Conservation (phyloP, 1,139 yeast genomes). For the Taphrina communis region DNA sequence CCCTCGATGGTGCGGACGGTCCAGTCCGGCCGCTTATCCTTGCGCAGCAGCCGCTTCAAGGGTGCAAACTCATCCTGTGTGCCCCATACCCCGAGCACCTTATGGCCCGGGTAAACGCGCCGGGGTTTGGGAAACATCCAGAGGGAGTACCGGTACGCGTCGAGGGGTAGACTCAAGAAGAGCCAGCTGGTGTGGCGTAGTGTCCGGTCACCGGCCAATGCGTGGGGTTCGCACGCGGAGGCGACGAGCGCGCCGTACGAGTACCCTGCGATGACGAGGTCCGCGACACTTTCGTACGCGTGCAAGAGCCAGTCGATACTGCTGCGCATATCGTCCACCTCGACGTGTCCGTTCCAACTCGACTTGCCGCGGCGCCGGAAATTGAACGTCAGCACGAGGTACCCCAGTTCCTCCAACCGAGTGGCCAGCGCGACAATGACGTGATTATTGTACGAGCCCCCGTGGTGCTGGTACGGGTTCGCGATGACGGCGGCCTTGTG, state of each 20-base stretch:
- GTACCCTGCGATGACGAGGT: constrained; percentile 35
- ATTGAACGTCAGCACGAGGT: constrained; percentile 39
- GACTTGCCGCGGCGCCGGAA: constrained; percentile 30
- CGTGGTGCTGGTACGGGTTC: constrained; percentile 26
- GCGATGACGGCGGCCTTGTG: constrained; percentile 32
- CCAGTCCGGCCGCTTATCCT: constrained; percentile 14
- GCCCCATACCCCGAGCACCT: constrained; percentile 31
- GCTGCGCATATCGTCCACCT: constrained; percentile 24
- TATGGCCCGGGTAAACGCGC: constrained; percentile 20
- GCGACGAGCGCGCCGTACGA: constrained; percentile 40
- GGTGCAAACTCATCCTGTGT: constrained; percentile 28
- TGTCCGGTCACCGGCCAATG: constrained; percentile 16
- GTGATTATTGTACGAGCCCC: constrained; percentile 35
- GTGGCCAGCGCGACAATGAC: constrained; percentile 33
- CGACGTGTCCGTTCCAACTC: constrained; percentile 31
- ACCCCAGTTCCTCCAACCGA: constrained; percentile 17
- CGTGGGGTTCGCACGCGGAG: constrained; percentile 36
- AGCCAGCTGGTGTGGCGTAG: constrained; percentile 17
- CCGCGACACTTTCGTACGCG: constrained; percentile 23
- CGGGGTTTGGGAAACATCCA: constrained; percentile 40
- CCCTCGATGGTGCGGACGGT: constrained; percentile 15
- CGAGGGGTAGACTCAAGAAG: constrained; percentile 28
- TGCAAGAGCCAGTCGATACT: constrained; percentile 29
- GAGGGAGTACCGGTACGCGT: constrained; percentile 21
- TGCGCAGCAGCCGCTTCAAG: background rate